Base-by-base conservation (phyloP, 495 filamentous ascomycete genomes). In the Xylaria acuta region DNA sequence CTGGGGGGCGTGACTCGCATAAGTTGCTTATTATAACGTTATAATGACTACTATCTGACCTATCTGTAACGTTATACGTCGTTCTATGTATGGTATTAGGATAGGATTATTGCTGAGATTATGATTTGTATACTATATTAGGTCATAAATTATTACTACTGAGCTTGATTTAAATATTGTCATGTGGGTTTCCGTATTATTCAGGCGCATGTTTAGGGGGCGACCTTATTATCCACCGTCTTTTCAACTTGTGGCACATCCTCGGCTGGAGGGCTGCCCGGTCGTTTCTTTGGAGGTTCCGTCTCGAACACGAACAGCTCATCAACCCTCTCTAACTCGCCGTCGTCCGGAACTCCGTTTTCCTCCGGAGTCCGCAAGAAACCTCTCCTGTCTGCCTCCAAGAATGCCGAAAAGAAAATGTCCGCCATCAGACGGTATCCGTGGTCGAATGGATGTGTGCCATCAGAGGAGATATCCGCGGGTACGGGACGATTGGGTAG, bases 371-470 rank as follows among this genome's bases (percentile, higher is more conserved):
- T 8, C 6, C 38, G 68, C n/a, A 82, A 63, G 69, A 80, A 80
- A 14, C 77, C 79, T 38, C 74, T 73, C 8, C 16, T 16, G 40
- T 74, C 59, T 7, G 79, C 79, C 20, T 72, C 32, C 67, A 69
- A 34, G 32, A 84, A 75, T 0, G 69, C 79, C 72, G 70, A 43
- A 30, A 71, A 74, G 76, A 80, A 83, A 49, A 80, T 76, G 16
- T 72, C 70, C 18, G 82, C 82, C 82, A 85, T 84, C 75, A 81
- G 78, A 11, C 49, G 43, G 71, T 86, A 86, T 0, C 82, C 82
- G 16, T 25, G 41, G 70, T 85, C 80, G 47, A 78, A 82, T 4
- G 82, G 82, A 74, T 84, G 82, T 9, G 65, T 54, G 59, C 75
- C 62, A 65, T 74, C 66, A 27, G 36, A 18, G 14, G 63, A 54